Base-by-base conservation (phyloP, 805 yeast species). In the Candida parachauliodes region DNA sequence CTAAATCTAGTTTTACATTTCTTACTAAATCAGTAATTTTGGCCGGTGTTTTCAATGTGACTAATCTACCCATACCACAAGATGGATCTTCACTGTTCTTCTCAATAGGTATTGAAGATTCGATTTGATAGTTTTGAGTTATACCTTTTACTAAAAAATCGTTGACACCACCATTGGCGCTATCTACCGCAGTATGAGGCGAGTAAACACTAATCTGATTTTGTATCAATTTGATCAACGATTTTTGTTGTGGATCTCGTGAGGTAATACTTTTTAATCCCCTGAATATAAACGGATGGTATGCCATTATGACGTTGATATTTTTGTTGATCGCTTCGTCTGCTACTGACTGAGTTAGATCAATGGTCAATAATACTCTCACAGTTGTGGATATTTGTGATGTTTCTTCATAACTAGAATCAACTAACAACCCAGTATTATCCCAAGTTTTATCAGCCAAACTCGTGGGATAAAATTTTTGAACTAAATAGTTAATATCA, bases 121-220 rank as follows among this genome's bases (percentile, higher is more conserved):
- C 32, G 28, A 48, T 57, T 53, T 37, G 39, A 43, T 75, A 41
- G 1, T 52, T 50, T 6, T 46, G 37, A 6, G 57, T 52, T 5
- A 83, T 60, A 2, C 86, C 85, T 26, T 75, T 77, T 1, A 77
- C 83, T 28, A 93, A 68, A 83, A 95, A 93, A 56, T 88, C 98
- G 49, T 93, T 93, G 44, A 93, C 96, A 16, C 98, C 98, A n/a
- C 83, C 84, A 9, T 61, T 59, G 8, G 93, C 93, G 17, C 97
- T 91, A 60, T 93, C 98, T 3, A 93, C 84, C 0, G 98, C 88
- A 1, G 98, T 91, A 55, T 93, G 99, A 18, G 99, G 98, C 39
- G 83, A 83, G 57, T 93, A 93, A 1, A 93, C 98, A 34, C 88
- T 77, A 40, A 93, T 76, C n/a, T 86, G 84, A 42, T 79, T 72